phyloP scores from a whole-genome alignment of 1,284 basidiomycete species.

The Baeospora myosura region DNA sequence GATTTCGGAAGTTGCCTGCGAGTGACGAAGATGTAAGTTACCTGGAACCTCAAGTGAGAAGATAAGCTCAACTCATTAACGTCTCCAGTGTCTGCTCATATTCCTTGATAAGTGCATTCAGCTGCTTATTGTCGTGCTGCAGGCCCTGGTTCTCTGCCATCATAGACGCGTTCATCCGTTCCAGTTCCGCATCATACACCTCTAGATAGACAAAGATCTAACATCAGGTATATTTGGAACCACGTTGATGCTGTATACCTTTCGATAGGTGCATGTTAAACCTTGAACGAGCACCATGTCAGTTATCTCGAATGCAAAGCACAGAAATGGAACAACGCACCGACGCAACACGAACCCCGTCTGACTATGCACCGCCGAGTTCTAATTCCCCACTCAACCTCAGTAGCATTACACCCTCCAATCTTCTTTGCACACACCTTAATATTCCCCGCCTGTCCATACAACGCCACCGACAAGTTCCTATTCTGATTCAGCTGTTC shows the following conservation, averaged over 20 bases:
- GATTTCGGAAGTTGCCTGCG: constrained; percentile 67
- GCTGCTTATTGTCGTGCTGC: constrained; percentile 92
- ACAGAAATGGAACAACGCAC: too few species aligned
- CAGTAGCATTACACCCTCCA: neutral
- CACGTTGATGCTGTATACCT: constrained; percentile 41
- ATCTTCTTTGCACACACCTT: constrained; percentile 48
- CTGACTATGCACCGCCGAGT: constrained; percentile 60
- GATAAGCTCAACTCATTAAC: constrained; percentile 65
- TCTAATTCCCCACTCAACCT: constrained; percentile 27
- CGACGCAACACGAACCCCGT: constrained; percentile 91
- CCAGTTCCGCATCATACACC: constrained; percentile 88
- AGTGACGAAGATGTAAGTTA: neutral
- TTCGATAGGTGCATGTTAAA: constrained; percentile 90
- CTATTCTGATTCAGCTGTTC: constrained; percentile 83
- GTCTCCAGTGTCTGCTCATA: constrained; percentile 95
- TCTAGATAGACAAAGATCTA: constrained; percentile 40
- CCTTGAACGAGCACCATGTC: constrained; percentile 27
- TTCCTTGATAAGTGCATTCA: constrained; percentile 86
- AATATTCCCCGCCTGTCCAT: constrained; percentile 64
- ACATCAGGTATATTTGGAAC: constrained; percentile 4
- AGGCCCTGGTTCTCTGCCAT: constrained; percentile 81
- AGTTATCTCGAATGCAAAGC: constrained; percentile 1
- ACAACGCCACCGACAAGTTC: constrained; percentile 46
- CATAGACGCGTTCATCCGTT: constrained; percentile 82
- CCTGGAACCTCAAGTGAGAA: neutral